phyloP scores from a whole-genome alignment of 495 filamentous ascomycete genomes.

The Xylaria telfairii region DNA sequence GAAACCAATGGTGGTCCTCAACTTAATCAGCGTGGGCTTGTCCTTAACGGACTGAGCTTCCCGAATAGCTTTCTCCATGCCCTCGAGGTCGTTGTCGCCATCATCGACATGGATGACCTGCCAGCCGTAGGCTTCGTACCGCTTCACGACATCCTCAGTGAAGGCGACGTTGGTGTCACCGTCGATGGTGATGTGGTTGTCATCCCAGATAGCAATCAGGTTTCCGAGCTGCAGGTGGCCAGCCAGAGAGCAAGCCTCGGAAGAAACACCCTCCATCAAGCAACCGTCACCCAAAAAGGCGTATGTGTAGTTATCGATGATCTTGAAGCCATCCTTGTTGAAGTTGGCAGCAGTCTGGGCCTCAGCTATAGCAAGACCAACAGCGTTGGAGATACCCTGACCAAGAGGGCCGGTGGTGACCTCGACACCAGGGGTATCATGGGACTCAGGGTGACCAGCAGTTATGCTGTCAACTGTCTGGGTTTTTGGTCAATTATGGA shows the following conservation, averaged over 20 bases:
- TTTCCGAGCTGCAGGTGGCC: conserved; percentile 98
- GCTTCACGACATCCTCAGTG: conserved; percentile 95
- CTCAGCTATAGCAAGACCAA: conserved; percentile 96
- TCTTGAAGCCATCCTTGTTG: conserved; percentile 95
- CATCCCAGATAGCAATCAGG: conserved; percentile 95
- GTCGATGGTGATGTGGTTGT: conserved; percentile 96
- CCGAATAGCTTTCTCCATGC: conserved; percentile 87
- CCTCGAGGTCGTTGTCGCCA: conserved; percentile 87
- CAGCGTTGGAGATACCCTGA: conserved; percentile 93
- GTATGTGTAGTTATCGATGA: conserved; percentile 97
- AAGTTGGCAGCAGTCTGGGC: conserved; percentile 85
- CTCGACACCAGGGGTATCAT: conserved; percentile 95
- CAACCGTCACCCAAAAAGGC: conserved; percentile 97
- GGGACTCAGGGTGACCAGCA: conserved; percentile 94
- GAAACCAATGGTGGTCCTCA: conserved; percentile 97
- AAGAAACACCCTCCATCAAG: conserved; percentile 96
- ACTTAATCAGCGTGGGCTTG: conserved; percentile 96
- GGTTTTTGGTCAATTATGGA: neutral
- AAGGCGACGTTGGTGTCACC: conserved; percentile 95
- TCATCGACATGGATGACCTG: conserved; percentile 85
- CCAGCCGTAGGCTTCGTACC: conserved; percentile 98
- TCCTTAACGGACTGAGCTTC: conserved; percentile 85
- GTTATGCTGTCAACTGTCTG: conserved; percentile 90
- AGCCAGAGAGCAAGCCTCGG: conserved; percentile 89
- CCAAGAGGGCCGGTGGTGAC: conserved; percentile 97